These are phyloP conservation scores for Globisporangium parvum DNA, from an alignment of 352 stramenopile genomes.

Conservation along the genomic window DNA sequence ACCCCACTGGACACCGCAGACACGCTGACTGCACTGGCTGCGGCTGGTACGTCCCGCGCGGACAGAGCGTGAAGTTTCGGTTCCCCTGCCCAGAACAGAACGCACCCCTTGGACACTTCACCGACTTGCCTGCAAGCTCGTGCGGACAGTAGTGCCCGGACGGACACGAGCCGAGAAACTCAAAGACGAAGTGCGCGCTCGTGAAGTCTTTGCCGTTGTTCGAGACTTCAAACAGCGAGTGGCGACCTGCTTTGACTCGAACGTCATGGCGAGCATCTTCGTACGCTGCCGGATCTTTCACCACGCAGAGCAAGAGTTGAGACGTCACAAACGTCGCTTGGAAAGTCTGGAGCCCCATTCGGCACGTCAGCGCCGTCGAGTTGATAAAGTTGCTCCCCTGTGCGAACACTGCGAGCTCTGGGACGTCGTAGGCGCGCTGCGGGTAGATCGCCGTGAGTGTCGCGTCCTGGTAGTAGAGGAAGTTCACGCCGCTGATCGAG, in stretches of 20 bases:
- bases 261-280: constrained; percentile 25
- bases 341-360: constrained; percentile 76
- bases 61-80: constrained; percentile 93
- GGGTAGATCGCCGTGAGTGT: constrained; percentile 62
- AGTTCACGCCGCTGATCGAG: constrained; percentile 86
- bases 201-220: constrained; percentile 96
- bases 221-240: constrained; percentile 85
- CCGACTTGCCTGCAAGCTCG: constrained; percentile 30
- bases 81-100: constrained; percentile 79
- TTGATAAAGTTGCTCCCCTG: constrained; percentile 89
- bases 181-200: constrained; percentile 59
- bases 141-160: constrained; percentile 85
- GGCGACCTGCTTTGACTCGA: constrained; percentile 9
- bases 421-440: constrained; percentile 35
- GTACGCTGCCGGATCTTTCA: constrained; percentile 30
- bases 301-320: constrained; percentile 88
- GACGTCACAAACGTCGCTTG: constrained; percentile 84
- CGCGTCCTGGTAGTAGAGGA: constrained; percentile 90
- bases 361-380: constrained; percentile 84
- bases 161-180: constrained; percentile 79
- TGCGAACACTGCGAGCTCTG: constrained; percentile 53
- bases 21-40: constrained; percentile 69
- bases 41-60: constrained; percentile 92
- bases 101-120: constrained; percentile 65
- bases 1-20: constrained; percentile 92